Percentiles rank a stretch among this genome's conserved stretches.
These are phyloP conservation scores for Kluyveromyces aestuarii DNA, from an alignment of 805 yeast species.

Conservation along the genomic window DNA sequence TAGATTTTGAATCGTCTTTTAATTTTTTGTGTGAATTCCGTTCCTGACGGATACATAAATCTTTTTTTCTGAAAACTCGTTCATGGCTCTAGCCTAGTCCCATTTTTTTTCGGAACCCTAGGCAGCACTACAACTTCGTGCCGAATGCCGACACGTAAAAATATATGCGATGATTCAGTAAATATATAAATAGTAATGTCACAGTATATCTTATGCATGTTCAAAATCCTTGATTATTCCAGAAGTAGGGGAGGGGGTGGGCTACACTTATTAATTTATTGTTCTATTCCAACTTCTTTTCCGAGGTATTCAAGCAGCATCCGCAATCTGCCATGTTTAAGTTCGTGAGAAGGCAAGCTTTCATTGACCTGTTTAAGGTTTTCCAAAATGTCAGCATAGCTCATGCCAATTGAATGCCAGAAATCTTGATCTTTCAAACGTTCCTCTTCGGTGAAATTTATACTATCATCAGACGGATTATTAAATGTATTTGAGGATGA, in stretches of 20 bases:
- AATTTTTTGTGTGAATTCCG: not conserved
- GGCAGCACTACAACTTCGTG: too few relatives aligned
- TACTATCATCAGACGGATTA: not conserved
- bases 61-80: not conserved
- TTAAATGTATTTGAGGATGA: not conserved
- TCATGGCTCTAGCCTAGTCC: not conserved
- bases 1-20: not conserved
- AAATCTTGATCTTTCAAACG: not conserved
- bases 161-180: too few relatives aligned
- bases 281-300: constrained; percentile 4
- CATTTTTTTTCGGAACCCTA: not conserved
- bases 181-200: too few relatives aligned
- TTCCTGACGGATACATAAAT: not conserved
- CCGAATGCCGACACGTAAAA: too few relatives aligned
- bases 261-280: not conserved
- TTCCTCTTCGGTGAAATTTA: not conserved
- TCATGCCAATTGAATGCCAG: not conserved
- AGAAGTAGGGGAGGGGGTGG: too few relatives aligned
- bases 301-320: constrained; percentile 19
- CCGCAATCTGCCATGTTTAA: constrained; percentile 21
- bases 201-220: too few relatives aligned
- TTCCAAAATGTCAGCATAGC: constrained; percentile 7
- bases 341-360: constrained; percentile 20
- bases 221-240: too few relatives aligned
- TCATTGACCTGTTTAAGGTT: constrained; percentile 9